phyloP scores from a whole-genome alignment of 2,329 filamentous ascomycete species.

The Trichoderma atroviride region DNA sequence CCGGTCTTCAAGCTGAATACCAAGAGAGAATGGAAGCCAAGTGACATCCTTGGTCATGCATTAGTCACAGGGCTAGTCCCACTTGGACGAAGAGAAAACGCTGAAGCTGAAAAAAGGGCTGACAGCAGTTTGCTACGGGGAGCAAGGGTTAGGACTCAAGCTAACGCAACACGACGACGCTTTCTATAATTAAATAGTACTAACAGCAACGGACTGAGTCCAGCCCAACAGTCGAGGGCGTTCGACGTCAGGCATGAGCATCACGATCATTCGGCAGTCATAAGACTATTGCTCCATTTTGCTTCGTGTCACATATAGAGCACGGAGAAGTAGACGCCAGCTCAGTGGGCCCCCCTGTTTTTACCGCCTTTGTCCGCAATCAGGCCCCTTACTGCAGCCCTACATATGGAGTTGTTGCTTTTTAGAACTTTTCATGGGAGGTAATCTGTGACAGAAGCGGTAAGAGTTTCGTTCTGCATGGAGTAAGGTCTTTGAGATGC shows the following conservation, averaged over 20 bases:
- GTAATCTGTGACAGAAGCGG: neutral
- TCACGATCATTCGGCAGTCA: neutral
- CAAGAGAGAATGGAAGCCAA: neutral
- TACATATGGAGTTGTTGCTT: neutral
- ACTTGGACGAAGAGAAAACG: neutral
- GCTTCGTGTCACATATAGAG: neutral
- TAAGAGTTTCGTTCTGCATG: neutral
- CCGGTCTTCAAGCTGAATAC: neutral
- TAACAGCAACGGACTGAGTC: neutral
- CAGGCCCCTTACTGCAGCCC: neutral
- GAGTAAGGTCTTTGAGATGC: neutral
- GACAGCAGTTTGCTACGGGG: neutral
- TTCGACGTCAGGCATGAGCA: neutral
- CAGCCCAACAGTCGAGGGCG: neutral
- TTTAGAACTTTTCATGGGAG: neutral
- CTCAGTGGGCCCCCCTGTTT: neutral
- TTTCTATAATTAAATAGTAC: neutral
- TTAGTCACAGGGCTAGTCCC: conserved; percentile 8
- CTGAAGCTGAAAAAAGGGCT: conserved; percentile 16
- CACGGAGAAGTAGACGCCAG: neutral
- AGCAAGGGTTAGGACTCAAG: neutral
- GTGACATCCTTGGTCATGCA: neutral
- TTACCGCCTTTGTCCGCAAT: neutral
- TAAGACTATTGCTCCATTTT: neutral
- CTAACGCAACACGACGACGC: conserved; percentile 8